Conservation (phyloP, 352 stramenopile genomes). For the Blastocystis sp. region DNA sequence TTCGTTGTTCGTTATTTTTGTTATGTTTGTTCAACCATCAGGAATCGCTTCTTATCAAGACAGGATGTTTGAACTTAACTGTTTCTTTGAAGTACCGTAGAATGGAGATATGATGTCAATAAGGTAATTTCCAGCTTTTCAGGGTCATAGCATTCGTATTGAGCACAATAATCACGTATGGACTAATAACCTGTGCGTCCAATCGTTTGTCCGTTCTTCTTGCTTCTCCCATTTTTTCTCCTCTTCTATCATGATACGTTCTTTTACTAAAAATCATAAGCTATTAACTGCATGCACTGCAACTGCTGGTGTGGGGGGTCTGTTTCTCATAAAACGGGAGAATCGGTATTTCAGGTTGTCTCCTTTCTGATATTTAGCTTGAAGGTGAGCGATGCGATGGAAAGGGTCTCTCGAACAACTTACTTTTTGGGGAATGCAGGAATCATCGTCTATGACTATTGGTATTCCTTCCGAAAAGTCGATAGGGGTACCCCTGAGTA, state of each 20-base stretch:
- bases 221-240: not conserved
- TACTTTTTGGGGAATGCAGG: not conserved
- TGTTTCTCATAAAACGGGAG: constrained; percentile 16
- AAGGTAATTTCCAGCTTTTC: no score
- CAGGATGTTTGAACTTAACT: not conserved
- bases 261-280: constrained; percentile 47
- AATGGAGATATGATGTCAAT: no score
- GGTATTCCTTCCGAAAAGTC: constrained; percentile 52
- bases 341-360: not conserved
- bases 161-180: not conserved
- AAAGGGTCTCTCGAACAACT: not conserved
- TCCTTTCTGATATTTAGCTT: not conserved
- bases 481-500: constrained; percentile 24
- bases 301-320: not conserved
- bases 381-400: not conserved
- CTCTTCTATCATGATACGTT: constrained; percentile 22
- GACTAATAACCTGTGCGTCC: not conserved
- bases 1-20: not conserved
- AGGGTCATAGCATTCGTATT: no score
- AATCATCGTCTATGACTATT: constrained; percentile 39
- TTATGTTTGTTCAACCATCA: not conserved
- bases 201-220: not conserved
- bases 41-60: not conserved
- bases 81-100: not conserved
- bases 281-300: not conserved